A percentile compares a stretch with the other conserved stretches of the same genome.
These are phyloP conservation scores for Myriosclerotinia scirpicola DNA, from an alignment of 2,329 filamentous ascomycete genomes.

Conservation along the genomic window DNA sequence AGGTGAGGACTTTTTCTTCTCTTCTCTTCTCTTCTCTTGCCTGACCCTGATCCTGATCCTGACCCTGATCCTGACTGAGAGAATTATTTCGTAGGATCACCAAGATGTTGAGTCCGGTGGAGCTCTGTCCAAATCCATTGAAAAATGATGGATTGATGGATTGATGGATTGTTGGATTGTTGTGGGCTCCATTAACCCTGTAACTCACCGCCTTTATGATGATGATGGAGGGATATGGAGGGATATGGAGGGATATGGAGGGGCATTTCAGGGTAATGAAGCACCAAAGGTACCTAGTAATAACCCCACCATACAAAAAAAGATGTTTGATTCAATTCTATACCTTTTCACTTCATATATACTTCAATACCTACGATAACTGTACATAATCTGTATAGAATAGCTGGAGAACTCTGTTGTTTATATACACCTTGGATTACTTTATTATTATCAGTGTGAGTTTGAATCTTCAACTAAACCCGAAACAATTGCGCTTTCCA, in stretches of 20 bases:
- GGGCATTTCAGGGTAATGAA: conserved; percentile 1
- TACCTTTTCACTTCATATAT: too few relatives aligned
- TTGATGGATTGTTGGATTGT: neutral
- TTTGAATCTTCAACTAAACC: neutral
- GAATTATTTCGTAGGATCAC: conserved; percentile 3
- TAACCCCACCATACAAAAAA: neutral
- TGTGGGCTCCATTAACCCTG: neutral
- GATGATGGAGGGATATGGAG: neutral
- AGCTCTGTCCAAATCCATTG: conserved; percentile 20
- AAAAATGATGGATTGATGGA: conserved; percentile 7
- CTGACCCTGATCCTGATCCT: neutral
- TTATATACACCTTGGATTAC: too few relatives aligned
- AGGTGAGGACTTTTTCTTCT: conserved; percentile 11
- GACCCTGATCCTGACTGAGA: neutral
- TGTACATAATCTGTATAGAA: too few relatives aligned
- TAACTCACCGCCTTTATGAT: conserved; percentile 13
- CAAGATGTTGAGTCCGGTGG: neutral
- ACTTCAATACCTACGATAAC: too few relatives aligned
- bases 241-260: neutral
- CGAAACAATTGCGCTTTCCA: too few relatives aligned
- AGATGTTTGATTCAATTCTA: too few relatives aligned
- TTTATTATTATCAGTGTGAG: neutral
- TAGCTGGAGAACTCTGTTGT: too few relatives aligned
- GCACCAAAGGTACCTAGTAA: neutral
- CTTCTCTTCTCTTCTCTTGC: neutral